These are phyloP conservation scores for Entelexis sorbosivorans DNA, from an alignment of 1,139 yeast species.

Conservation along the genomic window DNA sequence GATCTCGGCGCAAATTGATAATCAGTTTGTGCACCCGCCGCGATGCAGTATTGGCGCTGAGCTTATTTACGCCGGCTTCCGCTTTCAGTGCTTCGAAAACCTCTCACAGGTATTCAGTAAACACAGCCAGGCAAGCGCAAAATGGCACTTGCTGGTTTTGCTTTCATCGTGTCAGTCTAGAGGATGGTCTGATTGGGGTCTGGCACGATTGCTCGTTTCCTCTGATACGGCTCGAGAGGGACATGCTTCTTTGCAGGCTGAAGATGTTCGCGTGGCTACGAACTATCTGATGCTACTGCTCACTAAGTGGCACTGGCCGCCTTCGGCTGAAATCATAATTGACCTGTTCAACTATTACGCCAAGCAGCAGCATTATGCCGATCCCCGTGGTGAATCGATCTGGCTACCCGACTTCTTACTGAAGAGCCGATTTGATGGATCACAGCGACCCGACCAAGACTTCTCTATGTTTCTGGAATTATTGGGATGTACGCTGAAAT, in stretches of 20 bases:
- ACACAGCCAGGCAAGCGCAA: constrained; percentile 1
- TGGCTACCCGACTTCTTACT: constrained; percentile 18
- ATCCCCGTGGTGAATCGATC: constrained; percentile 21
- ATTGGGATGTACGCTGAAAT: constrained; percentile 17
- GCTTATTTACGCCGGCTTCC: constrained; percentile 1
- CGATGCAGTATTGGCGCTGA: constrained; percentile 13
- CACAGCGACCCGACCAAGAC: constrained; percentile 6
- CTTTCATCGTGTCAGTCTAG: background rate
- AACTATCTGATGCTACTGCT: constrained; percentile 12
- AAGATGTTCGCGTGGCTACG: constrained; percentile 4
- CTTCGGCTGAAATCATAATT: constrained; percentile 11
- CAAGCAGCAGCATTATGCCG: constrained; percentile 19
- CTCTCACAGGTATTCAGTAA: constrained; percentile 4
- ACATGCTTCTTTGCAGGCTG: background rate
- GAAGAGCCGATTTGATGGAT: constrained; percentile 19
- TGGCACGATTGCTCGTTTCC: background rate
- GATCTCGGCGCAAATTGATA: constrained; percentile 13
- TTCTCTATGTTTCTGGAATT: constrained; percentile 20
- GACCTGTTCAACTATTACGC: constrained; percentile 17
- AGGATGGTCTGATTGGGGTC: constrained; percentile 12
- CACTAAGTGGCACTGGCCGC: constrained; percentile 20
- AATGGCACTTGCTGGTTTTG: constrained; percentile 16
- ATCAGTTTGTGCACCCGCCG: background rate
- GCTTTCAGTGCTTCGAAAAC: background rate
- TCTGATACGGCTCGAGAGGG: background rate